phyloP scores from a whole-genome alignment of 441 rosid species.

The Syzygium malaccense region DNA sequence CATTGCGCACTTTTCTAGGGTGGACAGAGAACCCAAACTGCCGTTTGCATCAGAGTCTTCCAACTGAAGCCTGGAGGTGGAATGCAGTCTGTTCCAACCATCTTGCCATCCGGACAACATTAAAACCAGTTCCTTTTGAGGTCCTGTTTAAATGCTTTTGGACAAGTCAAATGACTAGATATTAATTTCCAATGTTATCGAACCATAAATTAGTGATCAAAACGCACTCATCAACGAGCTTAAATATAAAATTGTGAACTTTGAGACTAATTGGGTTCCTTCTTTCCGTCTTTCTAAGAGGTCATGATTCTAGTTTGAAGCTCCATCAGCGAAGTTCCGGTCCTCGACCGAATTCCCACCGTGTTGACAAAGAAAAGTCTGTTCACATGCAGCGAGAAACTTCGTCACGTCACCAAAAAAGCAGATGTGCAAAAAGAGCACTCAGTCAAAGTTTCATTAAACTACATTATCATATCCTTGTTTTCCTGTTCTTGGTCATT shows the following conservation, averaged over 20 bases:
- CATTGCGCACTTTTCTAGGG: too few relatives aligned
- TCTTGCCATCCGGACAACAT: not conserved
- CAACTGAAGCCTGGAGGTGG: not conserved
- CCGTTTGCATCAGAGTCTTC: not conserved
- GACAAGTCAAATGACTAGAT: not conserved
- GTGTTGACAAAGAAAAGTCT: not conserved
- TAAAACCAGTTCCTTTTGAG: not conserved
- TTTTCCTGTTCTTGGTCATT: not conserved
- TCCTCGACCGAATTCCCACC: not conserved
- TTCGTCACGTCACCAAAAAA: too few relatives aligned
- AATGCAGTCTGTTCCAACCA: not conserved
- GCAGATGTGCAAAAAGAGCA: not conserved
- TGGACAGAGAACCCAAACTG: not conserved
- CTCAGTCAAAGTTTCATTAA: not conserved
- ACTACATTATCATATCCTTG: not conserved
- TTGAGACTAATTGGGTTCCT: not conserved
- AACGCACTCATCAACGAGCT: accelerated
- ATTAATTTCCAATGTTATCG: not conserved
- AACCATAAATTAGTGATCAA: not conserved
- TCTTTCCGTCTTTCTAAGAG: not conserved
- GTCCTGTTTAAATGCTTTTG: not conserved
- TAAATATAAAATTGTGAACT: not conserved
- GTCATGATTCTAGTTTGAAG: too few relatives aligned
- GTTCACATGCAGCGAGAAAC: not conserved
- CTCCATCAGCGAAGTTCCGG: not conserved